phyloP scores from a whole-genome alignment of 2,329 filamentous ascomycete genomes.

The Coniochaeta pulveracea region DNA sequence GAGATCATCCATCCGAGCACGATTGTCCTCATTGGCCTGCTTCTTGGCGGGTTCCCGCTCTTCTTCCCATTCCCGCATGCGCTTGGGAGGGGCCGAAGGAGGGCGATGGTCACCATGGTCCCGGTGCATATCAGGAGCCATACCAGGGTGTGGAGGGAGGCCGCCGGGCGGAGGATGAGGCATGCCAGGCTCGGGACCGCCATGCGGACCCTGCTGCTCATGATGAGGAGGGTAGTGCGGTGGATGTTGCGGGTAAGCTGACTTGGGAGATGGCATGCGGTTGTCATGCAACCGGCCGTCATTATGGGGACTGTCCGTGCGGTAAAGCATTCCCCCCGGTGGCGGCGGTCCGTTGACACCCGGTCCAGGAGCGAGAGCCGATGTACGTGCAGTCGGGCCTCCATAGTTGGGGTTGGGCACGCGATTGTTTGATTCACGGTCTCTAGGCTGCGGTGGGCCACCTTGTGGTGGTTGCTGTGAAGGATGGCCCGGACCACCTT shows the following conservation, averaged over 20 bases:
- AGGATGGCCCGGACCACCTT: constrained; percentile 29
- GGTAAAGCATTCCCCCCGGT: constrained; percentile 54
- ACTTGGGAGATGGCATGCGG: constrained; percentile 82
- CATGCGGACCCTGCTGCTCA: constrained; percentile 50
- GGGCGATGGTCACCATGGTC: constrained; percentile 66
- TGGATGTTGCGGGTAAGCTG: constrained; percentile 71
- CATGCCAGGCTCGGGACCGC: constrained; percentile 50
- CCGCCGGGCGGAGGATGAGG: constrained; percentile 49
- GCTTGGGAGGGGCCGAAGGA: constrained; percentile 69
- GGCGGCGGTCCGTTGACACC: constrained; percentile 31
- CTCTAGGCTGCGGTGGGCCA: constrained; percentile 27
- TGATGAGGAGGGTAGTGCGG: constrained; percentile 59
- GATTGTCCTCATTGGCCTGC: constrained; percentile 75
- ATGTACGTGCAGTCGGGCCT: constrained; percentile 36
- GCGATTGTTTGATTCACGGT: no score
- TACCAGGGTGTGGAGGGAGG: constrained; percentile 31
- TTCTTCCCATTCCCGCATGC: constrained; percentile 86
- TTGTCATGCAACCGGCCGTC: constrained; percentile 78
- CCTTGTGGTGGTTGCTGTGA: constrained; percentile 27
- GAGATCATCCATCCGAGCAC: constrained; percentile 76
- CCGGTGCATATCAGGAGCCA: constrained; percentile 55
- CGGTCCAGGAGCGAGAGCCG: constrained; percentile 25
- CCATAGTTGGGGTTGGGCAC: constrained; percentile 49
- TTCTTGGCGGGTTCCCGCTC: constrained; percentile 67
- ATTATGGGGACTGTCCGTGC: constrained; percentile 67